Evolutionary conservation across 2,329 filamentous ascomycete genomes (phyloP).

Genomic region (Didymosphaeria variabile): DNA sequence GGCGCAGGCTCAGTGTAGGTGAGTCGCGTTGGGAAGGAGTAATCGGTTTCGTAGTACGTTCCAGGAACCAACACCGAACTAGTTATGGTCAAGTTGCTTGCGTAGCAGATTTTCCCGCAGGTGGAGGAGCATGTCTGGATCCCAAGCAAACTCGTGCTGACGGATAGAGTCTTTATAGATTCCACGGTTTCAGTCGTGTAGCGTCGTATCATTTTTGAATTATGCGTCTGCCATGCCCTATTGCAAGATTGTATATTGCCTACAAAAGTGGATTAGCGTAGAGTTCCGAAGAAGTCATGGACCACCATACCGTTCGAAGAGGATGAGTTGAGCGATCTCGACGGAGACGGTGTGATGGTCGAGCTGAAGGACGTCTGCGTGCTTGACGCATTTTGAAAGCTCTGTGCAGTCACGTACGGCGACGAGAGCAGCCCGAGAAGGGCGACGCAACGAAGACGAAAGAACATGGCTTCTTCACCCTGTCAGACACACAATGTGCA

Average conservation of each 20-base stretch:
- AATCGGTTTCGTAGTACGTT: neutral
- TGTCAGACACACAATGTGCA: neutral
- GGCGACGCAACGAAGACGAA: slow-evolving; percentile 8
- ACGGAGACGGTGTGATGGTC: neutral
- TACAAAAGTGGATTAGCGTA: neutral
- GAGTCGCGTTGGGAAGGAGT: neutral
- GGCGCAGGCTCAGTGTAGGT: slow-evolving; percentile 6
- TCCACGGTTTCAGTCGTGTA: neutral
- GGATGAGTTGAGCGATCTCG: slow-evolving; percentile 1
- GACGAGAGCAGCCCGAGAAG: neutral
- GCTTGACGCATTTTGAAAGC: neutral
- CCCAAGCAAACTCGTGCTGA: neutral
- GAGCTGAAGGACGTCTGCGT: neutral
- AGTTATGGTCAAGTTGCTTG: neutral
- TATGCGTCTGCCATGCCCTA: slow-evolving; percentile 7
- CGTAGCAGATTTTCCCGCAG: slow-evolving; percentile 13
- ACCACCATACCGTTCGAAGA: slow-evolving; percentile 1
- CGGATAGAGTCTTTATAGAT: neutral
- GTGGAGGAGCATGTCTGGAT: slow-evolving; percentile 10
- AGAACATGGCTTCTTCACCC: slow-evolving; percentile 11
- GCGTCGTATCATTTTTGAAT: neutral
- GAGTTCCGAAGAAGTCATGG: neutral
- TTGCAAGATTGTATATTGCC: slow-evolving; percentile 6
- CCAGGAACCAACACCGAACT: neutral
- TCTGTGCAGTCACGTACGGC: neutral